phyloP scores from a whole-genome alignment of 768 basidiomycete species.

The Trametes gibbosa region DNA sequence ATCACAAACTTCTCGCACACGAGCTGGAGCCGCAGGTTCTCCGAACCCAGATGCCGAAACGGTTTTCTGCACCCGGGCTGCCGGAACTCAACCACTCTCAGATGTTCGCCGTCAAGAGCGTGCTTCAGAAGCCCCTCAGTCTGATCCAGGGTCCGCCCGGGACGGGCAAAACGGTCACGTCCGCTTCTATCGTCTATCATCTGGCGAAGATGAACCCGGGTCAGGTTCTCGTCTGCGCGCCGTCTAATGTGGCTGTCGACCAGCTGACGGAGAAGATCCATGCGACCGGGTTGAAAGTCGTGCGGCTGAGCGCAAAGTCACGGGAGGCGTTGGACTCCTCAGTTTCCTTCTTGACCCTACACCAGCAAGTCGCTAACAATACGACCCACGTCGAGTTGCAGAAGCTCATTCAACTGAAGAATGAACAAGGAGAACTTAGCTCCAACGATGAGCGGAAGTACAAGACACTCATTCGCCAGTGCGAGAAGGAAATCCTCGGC shows the following conservation, averaged over 20 bases:
- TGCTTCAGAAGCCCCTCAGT: constrained; percentile 95
- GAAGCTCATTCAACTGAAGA: constrained; percentile 97
- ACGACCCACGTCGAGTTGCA: constrained; percentile 96
- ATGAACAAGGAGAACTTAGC: constrained; percentile 95
- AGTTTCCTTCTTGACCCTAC: constrained; percentile 88
- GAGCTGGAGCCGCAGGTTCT: constrained; percentile 94
- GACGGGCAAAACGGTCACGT: constrained; percentile 98
- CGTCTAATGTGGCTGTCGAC: constrained; percentile 98
- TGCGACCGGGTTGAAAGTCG: constrained; percentile 97
- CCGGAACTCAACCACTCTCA: constrained; percentile 99
- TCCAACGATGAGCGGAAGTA: constrained; percentile 97
- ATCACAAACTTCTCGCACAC: constrained; percentile 97
- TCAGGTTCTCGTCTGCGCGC: constrained; percentile 97
- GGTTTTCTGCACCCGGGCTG: constrained; percentile 94
- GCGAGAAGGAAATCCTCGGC: constrained; percentile 94
- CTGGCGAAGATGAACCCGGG: constrained; percentile 99
- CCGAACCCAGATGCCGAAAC: constrained; percentile 92
- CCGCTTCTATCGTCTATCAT: constrained; percentile 97
- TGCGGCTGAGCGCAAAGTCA: constrained; percentile 96
- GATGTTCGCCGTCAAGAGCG: constrained; percentile 99
- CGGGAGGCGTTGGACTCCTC: constrained; percentile 98
- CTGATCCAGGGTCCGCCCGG: constrained; percentile 98
- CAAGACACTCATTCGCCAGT: constrained; percentile 90
- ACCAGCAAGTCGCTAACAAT: constrained; percentile 96
- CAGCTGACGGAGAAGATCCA: constrained; percentile 99